Conservation (phyloP, 768 basidiomycete species). For the Rhizopogon vulgaris region DNA sequence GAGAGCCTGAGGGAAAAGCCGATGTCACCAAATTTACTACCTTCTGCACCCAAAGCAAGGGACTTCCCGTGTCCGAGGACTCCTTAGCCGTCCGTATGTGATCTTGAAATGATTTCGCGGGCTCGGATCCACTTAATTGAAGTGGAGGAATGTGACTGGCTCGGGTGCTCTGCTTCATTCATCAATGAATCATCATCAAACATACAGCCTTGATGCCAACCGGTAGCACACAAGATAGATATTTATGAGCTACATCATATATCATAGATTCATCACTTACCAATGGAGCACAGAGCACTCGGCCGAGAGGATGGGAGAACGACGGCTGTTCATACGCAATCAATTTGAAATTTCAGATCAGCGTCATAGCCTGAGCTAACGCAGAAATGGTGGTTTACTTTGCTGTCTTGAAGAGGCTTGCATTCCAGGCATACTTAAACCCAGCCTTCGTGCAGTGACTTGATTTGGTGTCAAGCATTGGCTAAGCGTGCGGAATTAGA, state of each 20-base stretch:
- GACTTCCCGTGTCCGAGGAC: background rate
- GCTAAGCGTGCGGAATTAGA: too few species aligned
- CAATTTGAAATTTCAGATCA: background rate
- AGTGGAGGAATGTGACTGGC: background rate
- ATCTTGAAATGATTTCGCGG: background rate
- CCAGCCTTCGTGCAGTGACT: too few species aligned
- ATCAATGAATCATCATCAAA: too few species aligned
- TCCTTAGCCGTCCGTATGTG: background rate
- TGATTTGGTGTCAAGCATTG: too few species aligned
- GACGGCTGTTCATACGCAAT: too few species aligned
- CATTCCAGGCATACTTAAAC: too few species aligned
- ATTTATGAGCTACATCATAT: background rate
- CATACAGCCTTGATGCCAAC: background rate
- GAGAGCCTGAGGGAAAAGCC: background rate
- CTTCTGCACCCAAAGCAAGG: background rate
- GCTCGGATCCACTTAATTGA: background rate
- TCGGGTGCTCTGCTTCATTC: background rate
- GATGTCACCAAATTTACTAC: background rate
- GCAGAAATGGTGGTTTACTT: too few species aligned
- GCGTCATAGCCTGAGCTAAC: too few species aligned
- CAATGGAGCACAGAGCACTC: background rate
- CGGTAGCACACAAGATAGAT: background rate
- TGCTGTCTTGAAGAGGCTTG: too few species aligned
- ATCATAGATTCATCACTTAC: too few species aligned
- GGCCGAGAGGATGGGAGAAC: background rate